Evolutionary conservation across 2,329 filamentous ascomycete species (phyloP).

Genomic region (Teratosphaeria gauchensis): DNA sequence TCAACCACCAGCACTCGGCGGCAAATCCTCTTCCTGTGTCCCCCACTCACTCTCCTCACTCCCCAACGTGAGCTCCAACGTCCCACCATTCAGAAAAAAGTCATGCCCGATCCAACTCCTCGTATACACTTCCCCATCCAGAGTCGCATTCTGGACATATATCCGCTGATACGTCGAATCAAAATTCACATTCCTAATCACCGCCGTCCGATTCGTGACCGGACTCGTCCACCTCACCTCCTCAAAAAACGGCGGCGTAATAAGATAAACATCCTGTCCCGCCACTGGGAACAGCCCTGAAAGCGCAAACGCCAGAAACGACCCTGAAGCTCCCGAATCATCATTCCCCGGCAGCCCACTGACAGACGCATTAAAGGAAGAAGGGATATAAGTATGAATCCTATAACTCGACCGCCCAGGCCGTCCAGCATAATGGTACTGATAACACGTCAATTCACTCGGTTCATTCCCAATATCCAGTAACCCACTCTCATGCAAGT

Average conservation of each 20-base stretch:
- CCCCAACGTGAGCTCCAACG: background rate
- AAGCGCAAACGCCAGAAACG: constrained; percentile 26
- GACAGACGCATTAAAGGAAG: constrained; percentile 46
- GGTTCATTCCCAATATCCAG: constrained; percentile 51
- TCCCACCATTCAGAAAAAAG: background rate
- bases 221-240: background rate
- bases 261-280: background rate
- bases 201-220: background rate
- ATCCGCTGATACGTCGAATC: background rate
- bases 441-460: constrained; percentile 55
- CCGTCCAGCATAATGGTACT: constrained; percentile 56
- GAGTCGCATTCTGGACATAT: background rate
- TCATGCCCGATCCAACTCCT: background rate
- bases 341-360: constrained; percentile 57
- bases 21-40: background rate
- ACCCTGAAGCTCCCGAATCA: constrained; percentile 64
- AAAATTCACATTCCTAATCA: background rate
- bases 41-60: background rate
- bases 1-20: background rate
- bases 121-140: background rate
- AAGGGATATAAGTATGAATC: constrained; percentile 49
- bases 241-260: background rate
- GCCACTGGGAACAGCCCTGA: background rate
- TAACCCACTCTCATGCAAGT: constrained; percentile 40
- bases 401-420: constrained; percentile 52